Percentiles rank a stretch among this genome's conserved stretches.
Conservation (phyloP, 768 basidiomycete species). For the Clavulina sp. region DNA sequence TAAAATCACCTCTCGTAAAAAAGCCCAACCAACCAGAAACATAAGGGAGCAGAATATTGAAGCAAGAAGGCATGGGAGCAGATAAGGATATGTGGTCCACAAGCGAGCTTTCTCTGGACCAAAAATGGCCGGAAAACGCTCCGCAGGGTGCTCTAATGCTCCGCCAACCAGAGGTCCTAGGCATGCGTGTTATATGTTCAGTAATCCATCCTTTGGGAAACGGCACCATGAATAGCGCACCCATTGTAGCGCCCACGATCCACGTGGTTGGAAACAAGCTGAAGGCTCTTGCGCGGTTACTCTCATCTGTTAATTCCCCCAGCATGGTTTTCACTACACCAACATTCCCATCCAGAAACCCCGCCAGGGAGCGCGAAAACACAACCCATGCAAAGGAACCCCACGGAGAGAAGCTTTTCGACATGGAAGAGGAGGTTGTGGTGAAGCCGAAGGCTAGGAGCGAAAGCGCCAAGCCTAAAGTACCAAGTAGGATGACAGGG, state of each 20-base stretch:
- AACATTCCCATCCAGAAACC: slow-evolving; percentile 9
- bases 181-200: neutral
- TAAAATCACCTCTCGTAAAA: slow-evolving; percentile 8
- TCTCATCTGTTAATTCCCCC: slow-evolving; percentile 9
- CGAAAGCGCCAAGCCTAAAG: slow-evolving; percentile 9
- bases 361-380: slow-evolving; percentile 9
- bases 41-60: slow-evolving; percentile 1
- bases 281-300: slow-evolving; percentile 7
- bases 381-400: slow-evolving; percentile 9
- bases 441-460: slow-evolving; percentile 12
- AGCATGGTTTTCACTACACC: slow-evolving; percentile 10
- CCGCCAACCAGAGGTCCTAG: slow-evolving; percentile 10
- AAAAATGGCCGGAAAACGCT: slow-evolving; percentile 10
- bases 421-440: neutral
- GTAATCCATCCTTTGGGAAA: neutral
- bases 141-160: slow-evolving; percentile 6
- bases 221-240: neutral
- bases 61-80: slow-evolving; percentile 10
- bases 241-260: slow-evolving; percentile 9
- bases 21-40: neutral
- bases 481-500: slow-evolving; percentile 12
- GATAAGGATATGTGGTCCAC: slow-evolving; percentile 11
- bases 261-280: slow-evolving; percentile 8
- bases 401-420: neutral
- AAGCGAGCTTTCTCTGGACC: neutral